Base-by-base conservation (phyloP, 345 rosid species). In the Kernera saxatilis region DNA sequence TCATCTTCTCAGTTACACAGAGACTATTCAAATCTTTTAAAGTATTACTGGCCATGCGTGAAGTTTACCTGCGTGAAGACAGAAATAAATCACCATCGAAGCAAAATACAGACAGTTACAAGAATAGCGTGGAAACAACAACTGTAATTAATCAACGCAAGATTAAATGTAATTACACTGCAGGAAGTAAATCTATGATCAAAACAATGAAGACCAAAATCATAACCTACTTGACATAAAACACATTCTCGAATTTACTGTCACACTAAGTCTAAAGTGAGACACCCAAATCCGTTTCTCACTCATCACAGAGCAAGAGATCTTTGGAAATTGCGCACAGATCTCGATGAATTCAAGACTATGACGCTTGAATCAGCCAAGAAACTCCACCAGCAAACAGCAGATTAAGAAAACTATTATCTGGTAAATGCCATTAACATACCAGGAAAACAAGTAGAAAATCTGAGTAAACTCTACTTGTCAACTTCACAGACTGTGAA, bases 11-110 rank as follows among this genome's bases (percentile, higher is more conserved):
- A 45, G 87, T 68, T 59, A 69, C 78, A 50, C 81, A 87, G 33
- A 84, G 77, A 70, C 67, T 46, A 74, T 88, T 88, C 54, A 85
- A 83, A 70, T 93, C 96, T 78, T 79, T 84, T 23, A 88, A 84
- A 52, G 95, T 88, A 66, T 63, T 81, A 64, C 52, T 87, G 43
- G 96, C 86, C 97, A 90, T 93, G 18, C 70, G 67, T 73, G 70
- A 39, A 61, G 22, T 66, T 66, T n/a, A 48, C 65, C 71, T 72
- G 71, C 23, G 9, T 32, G 29, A 15, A 52, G 8, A 39, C 30
- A 56, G 51, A 66, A 11, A 56, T 9, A 8, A 29, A 51, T 48
- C 72, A 58, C 61, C 48, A 50, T 10, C 25, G 1, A 18, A 73
- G 48, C 22, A 49, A 18, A 27, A 36, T 21, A 50, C 32, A 54